Percentiles rank a stretch among this genome's conserved stretches.
phyloP scores from a whole-genome alignment of 176 grass and related monocot genomes.

The Oryza brachyantha region DNA sequence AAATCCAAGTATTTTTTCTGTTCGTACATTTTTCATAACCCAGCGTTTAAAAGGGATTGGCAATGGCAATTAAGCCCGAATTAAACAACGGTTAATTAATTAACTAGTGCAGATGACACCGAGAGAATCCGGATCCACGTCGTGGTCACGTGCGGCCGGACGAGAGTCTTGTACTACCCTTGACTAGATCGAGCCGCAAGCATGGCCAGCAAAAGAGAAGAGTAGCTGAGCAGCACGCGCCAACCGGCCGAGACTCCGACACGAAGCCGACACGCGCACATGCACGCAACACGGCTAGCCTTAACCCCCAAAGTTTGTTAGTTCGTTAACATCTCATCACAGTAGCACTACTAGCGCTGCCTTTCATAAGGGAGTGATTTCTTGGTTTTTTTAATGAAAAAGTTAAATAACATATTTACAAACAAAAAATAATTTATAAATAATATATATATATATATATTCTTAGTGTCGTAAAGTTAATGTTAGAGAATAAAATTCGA shows the following conservation, averaged over 20 bases:
- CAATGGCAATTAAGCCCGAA: not conserved
- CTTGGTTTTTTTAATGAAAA: too few species aligned
- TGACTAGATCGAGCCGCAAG: not conserved
- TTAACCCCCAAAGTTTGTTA: conserved; percentile 5
- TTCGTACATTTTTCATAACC: too few species aligned
- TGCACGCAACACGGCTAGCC: not conserved
- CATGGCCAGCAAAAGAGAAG: too few species aligned
- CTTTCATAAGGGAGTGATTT: too few species aligned
- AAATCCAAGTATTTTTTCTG: too few species aligned
- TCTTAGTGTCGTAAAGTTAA: too few species aligned
- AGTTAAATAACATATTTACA: too few species aligned
- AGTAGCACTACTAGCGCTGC: not conserved
- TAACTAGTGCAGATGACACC: not conserved
- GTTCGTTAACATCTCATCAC: conserved; percentile 4
- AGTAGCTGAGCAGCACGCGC: not conserved
- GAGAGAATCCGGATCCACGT: not conserved
- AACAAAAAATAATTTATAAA: too few species aligned
- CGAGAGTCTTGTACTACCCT: not conserved
- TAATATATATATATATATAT: too few species aligned
- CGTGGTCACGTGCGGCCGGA: not conserved
- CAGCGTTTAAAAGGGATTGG: too few species aligned
- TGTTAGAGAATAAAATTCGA: too few species aligned
- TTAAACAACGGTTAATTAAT: not conserved
- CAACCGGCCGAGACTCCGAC: not conserved
- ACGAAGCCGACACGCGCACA: conserved; percentile 26